phyloP scores from a whole-genome alignment of 306 rosid genomes.

The Fragaria iinumae region DNA sequence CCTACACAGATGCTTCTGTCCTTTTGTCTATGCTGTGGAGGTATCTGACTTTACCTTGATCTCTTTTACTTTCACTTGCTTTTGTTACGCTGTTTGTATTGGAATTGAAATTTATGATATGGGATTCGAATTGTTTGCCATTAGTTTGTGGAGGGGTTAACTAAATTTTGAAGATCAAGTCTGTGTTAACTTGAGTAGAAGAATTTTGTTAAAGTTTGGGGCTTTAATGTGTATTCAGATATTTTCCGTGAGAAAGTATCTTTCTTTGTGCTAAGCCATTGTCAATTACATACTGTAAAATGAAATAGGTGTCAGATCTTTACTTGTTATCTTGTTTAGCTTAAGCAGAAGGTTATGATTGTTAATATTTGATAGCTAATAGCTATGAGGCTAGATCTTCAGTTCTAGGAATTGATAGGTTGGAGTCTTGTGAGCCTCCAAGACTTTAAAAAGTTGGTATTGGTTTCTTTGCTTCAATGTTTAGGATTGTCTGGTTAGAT shows the following conservation, averaged over 20 bases:
- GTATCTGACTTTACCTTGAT: constrained; percentile 18
- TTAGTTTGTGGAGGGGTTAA: background rate
- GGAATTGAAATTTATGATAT: constrained; percentile 3
- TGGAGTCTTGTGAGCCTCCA: background rate
- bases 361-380: background rate
- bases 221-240: background rate
- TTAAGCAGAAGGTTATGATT: background rate
- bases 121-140: background rate
- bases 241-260: background rate
- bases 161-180: background rate
- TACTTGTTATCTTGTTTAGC: background rate
- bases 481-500: background rate
- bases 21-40: constrained; percentile 39
- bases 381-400: background rate
- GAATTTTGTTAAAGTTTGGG: background rate
- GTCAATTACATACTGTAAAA: background rate
- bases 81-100: background rate
- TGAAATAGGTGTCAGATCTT: background rate
- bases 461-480: background rate
- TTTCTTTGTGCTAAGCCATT: background rate
- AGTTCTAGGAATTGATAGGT: background rate
- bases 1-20: constrained; percentile 20
- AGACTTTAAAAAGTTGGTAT: background rate
- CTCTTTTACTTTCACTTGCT: background rate
- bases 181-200: background rate